Evolutionary conservation across 192 early-diverging fungal species (phyloP).

Genomic region (Phycomyces blakesleeanus): DNA sequence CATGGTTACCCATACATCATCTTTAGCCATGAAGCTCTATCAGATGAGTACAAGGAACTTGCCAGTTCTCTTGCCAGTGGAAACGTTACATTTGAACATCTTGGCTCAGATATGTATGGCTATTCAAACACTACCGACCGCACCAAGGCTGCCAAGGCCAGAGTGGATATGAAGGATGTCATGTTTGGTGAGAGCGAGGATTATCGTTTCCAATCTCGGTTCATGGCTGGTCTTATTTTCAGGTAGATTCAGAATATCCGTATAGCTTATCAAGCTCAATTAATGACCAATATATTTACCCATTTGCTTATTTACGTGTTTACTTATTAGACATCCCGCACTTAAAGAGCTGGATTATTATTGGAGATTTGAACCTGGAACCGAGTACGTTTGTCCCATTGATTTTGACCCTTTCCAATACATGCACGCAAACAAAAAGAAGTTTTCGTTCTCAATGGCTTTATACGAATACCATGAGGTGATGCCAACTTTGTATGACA

Average conservation of each 20-base stretch:
- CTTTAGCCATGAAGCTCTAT: constrained; percentile 23
- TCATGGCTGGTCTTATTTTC: constrained; percentile 29
- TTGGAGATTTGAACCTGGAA: constrained; percentile 55
- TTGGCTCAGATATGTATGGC: constrained; percentile 21
- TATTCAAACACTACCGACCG: constrained; percentile 20
- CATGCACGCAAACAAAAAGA: constrained; percentile 49
- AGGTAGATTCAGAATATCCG: constrained; percentile 30
- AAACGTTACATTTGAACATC: constrained; percentile 24
- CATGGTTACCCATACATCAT: constrained; percentile 35
- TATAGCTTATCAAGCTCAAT: no score
- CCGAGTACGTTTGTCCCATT: constrained; percentile 48
- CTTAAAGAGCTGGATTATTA: constrained; percentile 50
- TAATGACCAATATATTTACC: no score
- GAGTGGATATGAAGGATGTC: constrained; percentile 20
- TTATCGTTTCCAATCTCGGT: constrained; percentile 46
- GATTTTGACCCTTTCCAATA: constrained; percentile 52
- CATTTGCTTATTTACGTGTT: no score
- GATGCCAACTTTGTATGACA: constrained; percentile 47
- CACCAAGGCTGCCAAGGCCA: constrained; percentile 21
- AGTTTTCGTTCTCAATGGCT: constrained; percentile 48
- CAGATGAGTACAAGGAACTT: constrained; percentile 31
- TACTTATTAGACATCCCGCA: constrained; percentile 45
- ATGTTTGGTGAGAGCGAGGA: constrained; percentile 30
- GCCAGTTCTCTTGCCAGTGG: constrained; percentile 12
- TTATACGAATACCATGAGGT: constrained; percentile 48